Evolutionary conservation across 176 grass and related monocot species (phyloP).

Genomic region (Aegilops longissima): DNA sequence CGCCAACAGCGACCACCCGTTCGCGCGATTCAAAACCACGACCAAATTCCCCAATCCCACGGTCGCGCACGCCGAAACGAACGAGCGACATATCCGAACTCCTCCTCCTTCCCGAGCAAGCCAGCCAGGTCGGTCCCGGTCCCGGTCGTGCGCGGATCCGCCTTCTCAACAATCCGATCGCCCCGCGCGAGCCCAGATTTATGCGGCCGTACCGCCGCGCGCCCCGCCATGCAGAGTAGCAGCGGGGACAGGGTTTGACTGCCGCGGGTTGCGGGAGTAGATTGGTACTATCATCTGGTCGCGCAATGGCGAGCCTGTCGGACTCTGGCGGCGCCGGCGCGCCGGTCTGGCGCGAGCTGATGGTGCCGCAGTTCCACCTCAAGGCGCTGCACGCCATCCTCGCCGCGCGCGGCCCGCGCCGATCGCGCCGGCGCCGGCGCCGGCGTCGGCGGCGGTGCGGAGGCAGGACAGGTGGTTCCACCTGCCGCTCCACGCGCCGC

Average conservation of each 20-base stretch:
- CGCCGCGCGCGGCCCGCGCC: constrained; percentile 67
- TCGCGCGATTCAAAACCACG: constrained; percentile 46
- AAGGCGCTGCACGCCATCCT: constrained; percentile 92
- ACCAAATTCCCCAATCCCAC: constrained; percentile 18
- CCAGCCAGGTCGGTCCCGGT: not conserved
- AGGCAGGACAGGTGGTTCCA: constrained; percentile 78
- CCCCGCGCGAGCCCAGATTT: not conserved
- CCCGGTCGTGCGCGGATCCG: constrained; percentile 23
- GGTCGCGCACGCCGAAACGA: not conserved
- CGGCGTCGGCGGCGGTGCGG: constrained; percentile 31
- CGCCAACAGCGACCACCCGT: constrained; percentile 43
- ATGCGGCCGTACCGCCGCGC: constrained; percentile 23
- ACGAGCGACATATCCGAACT: not conserved
- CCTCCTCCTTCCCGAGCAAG: not conserved
- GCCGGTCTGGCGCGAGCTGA: constrained; percentile 71
- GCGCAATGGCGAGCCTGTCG: constrained; percentile 52
- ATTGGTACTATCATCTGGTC: too few species aligned
- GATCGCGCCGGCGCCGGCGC: constrained; percentile 47
- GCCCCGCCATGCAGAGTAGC: constrained; percentile 37
- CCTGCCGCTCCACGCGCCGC: constrained; percentile 56
- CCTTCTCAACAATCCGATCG: constrained; percentile 17
- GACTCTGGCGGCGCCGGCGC: constrained; percentile 40
- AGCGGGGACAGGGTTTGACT: constrained; percentile 32
- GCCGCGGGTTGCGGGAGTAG: not conserved
- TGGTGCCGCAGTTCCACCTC: constrained; percentile 76